Base-by-base conservation (phyloP, 805 yeast genomes). In the Candida qinlingensis region DNA sequence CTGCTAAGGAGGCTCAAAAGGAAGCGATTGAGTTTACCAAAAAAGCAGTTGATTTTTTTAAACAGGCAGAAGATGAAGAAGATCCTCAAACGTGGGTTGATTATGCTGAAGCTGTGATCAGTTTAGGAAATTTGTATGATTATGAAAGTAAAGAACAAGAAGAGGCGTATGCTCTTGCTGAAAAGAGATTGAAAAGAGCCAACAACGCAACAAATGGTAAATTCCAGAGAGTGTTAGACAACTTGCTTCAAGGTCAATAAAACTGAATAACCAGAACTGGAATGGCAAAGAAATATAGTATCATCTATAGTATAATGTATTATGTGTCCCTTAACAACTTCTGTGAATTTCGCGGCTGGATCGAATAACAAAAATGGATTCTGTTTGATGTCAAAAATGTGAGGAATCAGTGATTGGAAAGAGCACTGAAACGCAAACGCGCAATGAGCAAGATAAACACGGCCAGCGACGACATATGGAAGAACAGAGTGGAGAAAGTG, bases 391-490 rank as follows among this genome's bases (percentile, higher is more conserved):
- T 31, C 34, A 31, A 31, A 8, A 31, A 8, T 31, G 8, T 37
- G 25, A n/a, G 8, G 8, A 37, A n/a, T 12, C 39, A 37, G 8
- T 8, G 3, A 37, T 37, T 13, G 25, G 39, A 37, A 49, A 36
- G 11, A 31, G 34, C 8, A 31, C 34, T 8, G 3, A 8, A 31
- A 11, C 2, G 11, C 34, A 11, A 31, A 31, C 11, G 34, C 34
- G 11, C 34, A 7, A 66, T 67, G 71, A 66, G 76, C 36, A 75
- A 71, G 52, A 62, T 68, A 36, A 72, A 71, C 52, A 67, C 72
- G 13, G 71, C 80, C 19, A 92, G 95, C 33, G 98, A 92, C 50
- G 97, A 91, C 49, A 80, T 90, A 42, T 92, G 97, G 97, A 89
- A 87, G 67, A 84, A 80, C 61, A 79, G 79, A 56, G 87, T 85